Evolutionary conservation across 2,329 filamentous ascomycete species (phyloP).

Genomic region (Allantophomopsis cytisporea): DNA sequence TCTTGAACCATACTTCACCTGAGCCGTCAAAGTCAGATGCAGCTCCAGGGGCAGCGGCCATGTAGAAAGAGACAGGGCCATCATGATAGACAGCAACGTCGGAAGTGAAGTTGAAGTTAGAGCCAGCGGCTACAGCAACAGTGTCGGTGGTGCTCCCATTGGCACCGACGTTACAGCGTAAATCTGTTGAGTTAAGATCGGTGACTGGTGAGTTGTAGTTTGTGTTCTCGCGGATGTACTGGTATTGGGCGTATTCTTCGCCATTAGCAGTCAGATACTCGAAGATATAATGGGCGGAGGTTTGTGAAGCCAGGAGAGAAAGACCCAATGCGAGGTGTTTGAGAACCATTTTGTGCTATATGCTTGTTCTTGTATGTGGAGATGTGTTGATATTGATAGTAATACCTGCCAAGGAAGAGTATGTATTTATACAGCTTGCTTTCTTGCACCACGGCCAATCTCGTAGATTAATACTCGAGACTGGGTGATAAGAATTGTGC

Average conservation of each 20-base stretch:
- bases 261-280: constrained; percentile 1
- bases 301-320: too few relatives aligned
- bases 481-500: too few relatives aligned
- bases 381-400: too few relatives aligned
- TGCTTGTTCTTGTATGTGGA: too few relatives aligned
- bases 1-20: constrained; percentile 22
- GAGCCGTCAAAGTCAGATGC: constrained; percentile 20
- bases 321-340: too few relatives aligned
- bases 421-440: too few relatives aligned
- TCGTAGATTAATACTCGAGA: too few relatives aligned
- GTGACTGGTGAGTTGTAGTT: constrained; percentile 33
- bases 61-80: constrained; percentile 20
- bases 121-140: constrained; percentile 2
- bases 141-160: constrained; percentile 1
- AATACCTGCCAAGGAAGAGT: too few relatives aligned
- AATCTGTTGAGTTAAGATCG: constrained; percentile 30
- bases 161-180: constrained; percentile 24
- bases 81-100: constrained; percentile 17
- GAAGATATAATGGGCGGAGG: constrained; percentile 1
- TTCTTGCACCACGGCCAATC: too few relatives aligned
- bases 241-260: constrained; percentile 2
- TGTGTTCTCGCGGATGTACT: constrained; percentile 24
- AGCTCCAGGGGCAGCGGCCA: constrained; percentile 21
- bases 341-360: too few relatives aligned
- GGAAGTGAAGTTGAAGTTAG: constrained; percentile 2